Evolutionary conservation across 2,329 filamentous ascomycete genomes (phyloP).

Genomic region (Paraconiothyrium brasiliense): DNA sequence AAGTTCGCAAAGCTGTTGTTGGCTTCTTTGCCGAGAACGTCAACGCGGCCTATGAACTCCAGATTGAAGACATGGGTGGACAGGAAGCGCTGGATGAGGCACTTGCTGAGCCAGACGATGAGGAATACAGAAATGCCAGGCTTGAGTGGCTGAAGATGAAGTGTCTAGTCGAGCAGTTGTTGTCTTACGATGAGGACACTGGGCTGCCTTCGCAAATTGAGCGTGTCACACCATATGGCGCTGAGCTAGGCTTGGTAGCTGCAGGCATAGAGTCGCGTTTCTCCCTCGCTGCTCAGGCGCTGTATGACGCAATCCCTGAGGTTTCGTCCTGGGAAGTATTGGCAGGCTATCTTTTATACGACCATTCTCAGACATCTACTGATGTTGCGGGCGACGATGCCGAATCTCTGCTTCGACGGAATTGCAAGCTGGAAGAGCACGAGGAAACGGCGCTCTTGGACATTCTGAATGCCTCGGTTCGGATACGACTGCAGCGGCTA

Average conservation of each 20-base stretch:
- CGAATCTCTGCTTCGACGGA: conserved; percentile 72
- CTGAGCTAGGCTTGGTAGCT: conserved; percentile 62
- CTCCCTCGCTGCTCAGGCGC: conserved; percentile 82
- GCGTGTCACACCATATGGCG: conserved; percentile 51
- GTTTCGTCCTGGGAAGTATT: conserved; percentile 88
- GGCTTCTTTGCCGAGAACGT: conserved; percentile 91
- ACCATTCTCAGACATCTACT: conserved; percentile 73
- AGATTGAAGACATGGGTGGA: conserved; percentile 85
- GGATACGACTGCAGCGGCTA: conserved; percentile 72
- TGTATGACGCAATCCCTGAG: conserved; percentile 84
- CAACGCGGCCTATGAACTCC: conserved; percentile 79
- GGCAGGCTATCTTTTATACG: conserved; percentile 89
- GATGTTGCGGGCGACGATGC: conserved; percentile 67
- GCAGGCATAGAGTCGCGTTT: conserved; percentile 80
- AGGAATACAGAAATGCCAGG: conserved; percentile 78
- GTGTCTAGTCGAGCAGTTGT: conserved; percentile 83
- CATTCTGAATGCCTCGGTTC: conserved; percentile 84
- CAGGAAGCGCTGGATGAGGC: conserved; percentile 79
- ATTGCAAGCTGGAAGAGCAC: conserved; percentile 75
- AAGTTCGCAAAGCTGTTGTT: conserved; percentile 87
- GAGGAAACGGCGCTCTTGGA: conserved; percentile 90
- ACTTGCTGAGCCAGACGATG: conserved; percentile 74
- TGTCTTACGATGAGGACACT: conserved; percentile 79
- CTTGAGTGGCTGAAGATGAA: conserved; percentile 92
- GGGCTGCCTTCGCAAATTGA: conserved; percentile 63